Conservation (phyloP, 352 stramenopile species). For the Phytopythium montanum region DNA sequence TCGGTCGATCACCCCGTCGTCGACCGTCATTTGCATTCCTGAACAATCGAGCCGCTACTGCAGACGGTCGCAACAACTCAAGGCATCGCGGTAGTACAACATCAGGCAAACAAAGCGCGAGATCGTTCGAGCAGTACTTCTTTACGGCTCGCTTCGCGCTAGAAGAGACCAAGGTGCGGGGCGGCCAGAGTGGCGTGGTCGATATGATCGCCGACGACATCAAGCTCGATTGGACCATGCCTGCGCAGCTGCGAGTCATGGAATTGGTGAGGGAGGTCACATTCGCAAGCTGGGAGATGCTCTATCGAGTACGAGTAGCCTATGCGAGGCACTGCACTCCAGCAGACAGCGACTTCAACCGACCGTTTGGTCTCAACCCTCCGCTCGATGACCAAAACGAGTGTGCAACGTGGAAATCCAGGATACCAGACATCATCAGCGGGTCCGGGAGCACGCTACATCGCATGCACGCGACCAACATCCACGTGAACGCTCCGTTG, state of each 20-base stretch:
- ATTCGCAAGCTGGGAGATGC: conserved; percentile 73
- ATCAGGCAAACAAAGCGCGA: neutral
- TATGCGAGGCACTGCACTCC: conserved; percentile 54
- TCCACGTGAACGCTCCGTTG: conserved; percentile 39
- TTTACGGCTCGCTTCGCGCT: conserved; percentile 51
- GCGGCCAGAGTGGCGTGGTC: conserved; percentile 45
- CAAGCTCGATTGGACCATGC: conserved; percentile 43
- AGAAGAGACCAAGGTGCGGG: conserved; percentile 54
- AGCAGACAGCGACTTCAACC: conserved; percentile 57
- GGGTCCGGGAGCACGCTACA: conserved; percentile 62
- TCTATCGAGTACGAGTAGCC: conserved; percentile 55
- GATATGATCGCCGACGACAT: conserved; percentile 64
- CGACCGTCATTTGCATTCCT: neutral
- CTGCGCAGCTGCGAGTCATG: conserved; percentile 52
- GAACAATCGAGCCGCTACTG: neutral
- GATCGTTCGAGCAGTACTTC: conserved; percentile 31
- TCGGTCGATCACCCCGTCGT: neutral
- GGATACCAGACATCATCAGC: conserved; percentile 52
- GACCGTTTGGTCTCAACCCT: conserved; percentile 49
- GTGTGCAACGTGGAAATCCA: conserved; percentile 27
- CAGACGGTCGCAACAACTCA: neutral
- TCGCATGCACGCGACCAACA: conserved; percentile 47
- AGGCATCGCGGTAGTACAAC: neutral
- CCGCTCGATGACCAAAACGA: conserved; percentile 36
- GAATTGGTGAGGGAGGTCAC: conserved; percentile 67